phyloP scores from a whole-genome alignment of 2,329 filamentous ascomycete species.

The Pseudogymnoascus sp. region DNA sequence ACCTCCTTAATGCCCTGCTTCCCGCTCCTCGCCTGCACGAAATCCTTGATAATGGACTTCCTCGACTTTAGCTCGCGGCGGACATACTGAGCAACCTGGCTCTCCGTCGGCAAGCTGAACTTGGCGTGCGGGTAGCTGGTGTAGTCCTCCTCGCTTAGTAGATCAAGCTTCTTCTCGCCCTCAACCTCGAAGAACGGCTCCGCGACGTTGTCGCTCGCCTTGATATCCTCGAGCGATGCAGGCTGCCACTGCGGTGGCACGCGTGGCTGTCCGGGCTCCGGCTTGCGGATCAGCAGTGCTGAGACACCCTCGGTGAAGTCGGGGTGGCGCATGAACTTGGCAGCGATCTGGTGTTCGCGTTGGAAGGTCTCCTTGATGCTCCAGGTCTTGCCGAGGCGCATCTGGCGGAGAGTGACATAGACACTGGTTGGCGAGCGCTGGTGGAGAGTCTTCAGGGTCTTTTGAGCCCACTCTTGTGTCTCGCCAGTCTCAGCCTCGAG shows the following conservation, averaged over 20 bases:
- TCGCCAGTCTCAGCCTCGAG: conserved; percentile 28
- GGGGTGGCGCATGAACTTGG: conserved; percentile 79
- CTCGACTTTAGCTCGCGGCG: conserved; percentile 33
- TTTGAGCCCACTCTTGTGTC: conserved; percentile 65
- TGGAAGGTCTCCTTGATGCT: conserved; percentile 76
- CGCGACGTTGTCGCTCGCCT: conserved; percentile 42
- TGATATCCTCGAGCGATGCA: conserved; percentile 59
- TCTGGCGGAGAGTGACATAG: conserved; percentile 74
- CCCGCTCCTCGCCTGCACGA: conserved; percentile 49
- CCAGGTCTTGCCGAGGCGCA: conserved; percentile 70
- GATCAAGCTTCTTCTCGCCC: conserved; percentile 40
- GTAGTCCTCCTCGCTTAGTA: conserved; percentile 59
- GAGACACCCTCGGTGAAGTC: conserved; percentile 93
- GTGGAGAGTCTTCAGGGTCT: conserved; percentile 66
- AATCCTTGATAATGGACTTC: conserved; percentile 52
- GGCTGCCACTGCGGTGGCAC: conserved; percentile 67
- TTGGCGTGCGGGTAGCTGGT: conserved; percentile 61
- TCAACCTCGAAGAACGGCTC: conserved; percentile 59
- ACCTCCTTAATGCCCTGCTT: conserved; percentile 64
- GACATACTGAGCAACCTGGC: conserved; percentile 43
- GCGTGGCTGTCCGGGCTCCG: conserved; percentile 34
- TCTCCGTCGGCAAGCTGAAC: conserved; percentile 63
- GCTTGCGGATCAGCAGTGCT: conserved; percentile 66
- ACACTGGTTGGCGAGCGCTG: conserved; percentile 79
- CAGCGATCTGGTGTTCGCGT: conserved; percentile 75